These are phyloP conservation scores for Marasmius oreades DNA, from an alignment of 1,284 basidiomycete genomes.

Conservation along the genomic window DNA sequence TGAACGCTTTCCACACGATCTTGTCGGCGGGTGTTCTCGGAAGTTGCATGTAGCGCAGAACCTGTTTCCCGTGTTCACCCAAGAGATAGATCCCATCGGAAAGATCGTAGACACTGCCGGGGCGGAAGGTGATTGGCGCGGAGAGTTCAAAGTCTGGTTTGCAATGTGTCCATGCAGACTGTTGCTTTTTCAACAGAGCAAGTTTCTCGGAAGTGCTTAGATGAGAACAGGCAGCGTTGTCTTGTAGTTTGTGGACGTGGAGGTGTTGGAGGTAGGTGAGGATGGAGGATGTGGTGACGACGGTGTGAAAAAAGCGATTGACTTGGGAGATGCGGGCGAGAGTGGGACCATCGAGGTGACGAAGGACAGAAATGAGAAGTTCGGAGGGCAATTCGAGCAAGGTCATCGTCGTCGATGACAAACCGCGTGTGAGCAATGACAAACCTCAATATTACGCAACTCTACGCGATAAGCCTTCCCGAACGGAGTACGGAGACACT, in stretches of 20 bases:
- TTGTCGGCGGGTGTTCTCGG: constrained; percentile 24
- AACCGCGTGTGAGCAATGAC: neutral
- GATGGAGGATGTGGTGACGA: neutral
- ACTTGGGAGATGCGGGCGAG: neutral
- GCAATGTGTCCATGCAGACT: constrained; percentile 28
- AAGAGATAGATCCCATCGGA: constrained; percentile 39
- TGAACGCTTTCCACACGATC: constrained; percentile 31
- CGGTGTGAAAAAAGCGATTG: neutral
- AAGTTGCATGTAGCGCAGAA: constrained; percentile 28
- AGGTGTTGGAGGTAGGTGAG: neutral
- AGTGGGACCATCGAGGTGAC: neutral
- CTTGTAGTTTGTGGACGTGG: constrained; percentile 13
- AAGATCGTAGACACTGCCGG: constrained; percentile 42
- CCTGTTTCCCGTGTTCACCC: constrained; percentile 25
- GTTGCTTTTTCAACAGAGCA: constrained; percentile 23
- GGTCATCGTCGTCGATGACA: neutral
- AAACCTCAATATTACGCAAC: too few species aligned
- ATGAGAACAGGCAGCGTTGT: constrained; percentile 25
- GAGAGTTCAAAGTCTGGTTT: constrained; percentile 22
- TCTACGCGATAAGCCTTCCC: too few species aligned
- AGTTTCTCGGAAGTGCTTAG: constrained; percentile 28
- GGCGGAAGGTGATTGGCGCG: constrained; percentile 26
- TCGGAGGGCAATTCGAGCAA: neutral
- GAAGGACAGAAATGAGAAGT: neutral
- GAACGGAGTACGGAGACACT: too few species aligned